Percentiles rank a stretch among this genome's conserved stretches.
Conservation (phyloP, 2,329 filamentous ascomycete genomes). For the Sclerotinia subarctica region DNA sequence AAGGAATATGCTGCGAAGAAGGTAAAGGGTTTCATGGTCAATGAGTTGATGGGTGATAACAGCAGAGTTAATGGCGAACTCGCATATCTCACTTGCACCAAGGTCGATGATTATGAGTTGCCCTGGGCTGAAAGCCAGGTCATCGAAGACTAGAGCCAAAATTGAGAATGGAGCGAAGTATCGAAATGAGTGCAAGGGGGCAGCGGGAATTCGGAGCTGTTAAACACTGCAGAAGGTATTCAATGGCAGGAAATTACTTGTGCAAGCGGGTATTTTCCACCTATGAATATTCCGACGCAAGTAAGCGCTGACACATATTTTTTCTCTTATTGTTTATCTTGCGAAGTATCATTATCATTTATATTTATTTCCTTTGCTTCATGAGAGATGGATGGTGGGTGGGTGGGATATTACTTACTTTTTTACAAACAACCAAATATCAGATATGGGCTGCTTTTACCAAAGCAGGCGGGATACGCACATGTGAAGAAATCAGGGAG, state of each 20-base stretch:
- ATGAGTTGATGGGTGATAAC: conserved; percentile 29
- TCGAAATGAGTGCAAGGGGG: background rate
- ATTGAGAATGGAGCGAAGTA: background rate
- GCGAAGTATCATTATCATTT: conserved; percentile 8
- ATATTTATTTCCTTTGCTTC: background rate
- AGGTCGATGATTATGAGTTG: conserved; percentile 28
- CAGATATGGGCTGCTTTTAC: conserved; percentile 3
- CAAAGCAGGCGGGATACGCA: background rate
- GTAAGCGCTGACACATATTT: background rate
- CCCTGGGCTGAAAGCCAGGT: conserved; percentile 25
- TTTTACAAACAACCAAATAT: background rate
- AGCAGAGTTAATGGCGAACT: conserved; percentile 23
- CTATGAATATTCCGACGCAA: background rate
- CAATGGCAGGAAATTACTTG: background rate
- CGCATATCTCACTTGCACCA: conserved; percentile 31
- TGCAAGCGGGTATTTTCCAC: background rate
- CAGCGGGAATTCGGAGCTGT: too few relatives aligned
- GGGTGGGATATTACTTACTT: conserved; percentile 2
- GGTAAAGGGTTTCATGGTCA: conserved; percentile 26
- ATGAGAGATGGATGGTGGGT: background rate
- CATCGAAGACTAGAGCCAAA: background rate
- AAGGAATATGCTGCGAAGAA: conserved; percentile 28
- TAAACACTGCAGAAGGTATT: background rate
- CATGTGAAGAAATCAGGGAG: background rate
- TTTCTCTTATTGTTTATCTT: background rate